Conservation (phyloP, 2,329 filamentous ascomycete genomes). For the Penicillium sp. region DNA sequence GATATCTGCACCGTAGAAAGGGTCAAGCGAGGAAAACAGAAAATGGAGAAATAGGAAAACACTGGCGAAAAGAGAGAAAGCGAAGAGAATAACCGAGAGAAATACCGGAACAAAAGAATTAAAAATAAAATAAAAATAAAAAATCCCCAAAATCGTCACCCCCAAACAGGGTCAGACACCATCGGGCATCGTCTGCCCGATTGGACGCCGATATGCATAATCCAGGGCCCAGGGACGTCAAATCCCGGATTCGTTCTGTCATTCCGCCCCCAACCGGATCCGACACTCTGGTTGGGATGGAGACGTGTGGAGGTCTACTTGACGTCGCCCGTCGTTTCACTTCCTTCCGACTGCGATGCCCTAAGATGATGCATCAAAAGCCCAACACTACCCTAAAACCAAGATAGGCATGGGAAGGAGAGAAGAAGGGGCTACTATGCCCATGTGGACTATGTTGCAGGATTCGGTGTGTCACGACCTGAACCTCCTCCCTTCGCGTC, state of each 20-base stretch:
- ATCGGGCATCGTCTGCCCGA: slow-evolving; percentile 16
- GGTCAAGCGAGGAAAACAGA: neutral
- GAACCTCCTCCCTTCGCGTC: neutral
- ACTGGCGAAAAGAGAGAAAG: neutral
- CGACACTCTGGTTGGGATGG: slow-evolving; percentile 21
- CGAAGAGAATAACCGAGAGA: neutral
- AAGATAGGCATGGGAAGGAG: neutral
- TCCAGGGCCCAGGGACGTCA: slow-evolving; percentile 1
- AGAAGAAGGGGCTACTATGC: neutral
- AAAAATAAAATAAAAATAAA: neutral
- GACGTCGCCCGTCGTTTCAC: neutral
- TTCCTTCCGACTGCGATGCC: neutral
- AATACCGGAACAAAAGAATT: neutral
- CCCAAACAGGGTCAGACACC: neutral
- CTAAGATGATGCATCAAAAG: neutral
- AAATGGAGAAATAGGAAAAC: neutral
- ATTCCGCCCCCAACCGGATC: slow-evolving; percentile 20
- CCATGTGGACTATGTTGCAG: neutral
- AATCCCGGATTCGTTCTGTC: neutral
- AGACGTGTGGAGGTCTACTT: slow-evolving; percentile 11
- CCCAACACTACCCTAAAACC: neutral
- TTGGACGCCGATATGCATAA: slow-evolving; percentile 13
- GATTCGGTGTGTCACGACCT: neutral
- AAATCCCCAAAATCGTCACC: slow-evolving; percentile 3
- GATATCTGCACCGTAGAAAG: neutral